Evolutionary conservation across 192 early-diverging fungal species (phyloP).

Genomic region (Coemansia sp.): DNA sequence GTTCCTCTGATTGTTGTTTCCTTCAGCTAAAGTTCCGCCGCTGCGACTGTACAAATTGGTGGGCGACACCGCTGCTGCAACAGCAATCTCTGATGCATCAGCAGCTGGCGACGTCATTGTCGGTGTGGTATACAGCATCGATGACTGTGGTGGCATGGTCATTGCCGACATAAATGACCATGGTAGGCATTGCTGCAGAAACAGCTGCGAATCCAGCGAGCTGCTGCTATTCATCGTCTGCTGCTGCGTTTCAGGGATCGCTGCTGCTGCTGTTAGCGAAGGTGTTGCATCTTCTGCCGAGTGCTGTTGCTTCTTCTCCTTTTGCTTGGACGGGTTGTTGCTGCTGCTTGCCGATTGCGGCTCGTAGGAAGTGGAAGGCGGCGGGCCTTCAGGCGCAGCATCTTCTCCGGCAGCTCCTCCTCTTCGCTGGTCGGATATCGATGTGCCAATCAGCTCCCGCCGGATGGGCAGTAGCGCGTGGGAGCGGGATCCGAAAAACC

Average conservation of each 20-base stretch:
- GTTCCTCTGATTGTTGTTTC: not conserved
- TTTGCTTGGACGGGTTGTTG: not conserved
- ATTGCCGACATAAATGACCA: constrained; percentile 8
- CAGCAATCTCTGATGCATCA: not conserved
- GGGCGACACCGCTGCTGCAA: not conserved
- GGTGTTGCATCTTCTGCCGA: no score
- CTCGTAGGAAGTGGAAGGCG: not conserved
- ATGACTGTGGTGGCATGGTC: constrained; percentile 4
- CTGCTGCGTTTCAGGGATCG: not conserved
- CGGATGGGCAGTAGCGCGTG: constrained; percentile 23
- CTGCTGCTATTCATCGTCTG: not conserved
- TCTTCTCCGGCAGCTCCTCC: not conserved
- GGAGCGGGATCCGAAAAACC: constrained; percentile 26
- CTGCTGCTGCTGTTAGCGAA: no score
- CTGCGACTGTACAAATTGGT: not conserved
- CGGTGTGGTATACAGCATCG: not conserved
- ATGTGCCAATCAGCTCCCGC: constrained; percentile 21
- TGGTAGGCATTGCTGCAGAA: constrained; percentile 13
- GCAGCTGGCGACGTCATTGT: not conserved
- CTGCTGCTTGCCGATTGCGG: not conserved
- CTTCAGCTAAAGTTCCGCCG: not conserved
- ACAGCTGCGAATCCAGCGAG: not conserved
- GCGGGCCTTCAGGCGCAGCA: not conserved
- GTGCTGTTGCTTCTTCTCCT: no score
- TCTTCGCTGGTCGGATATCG: constrained; percentile 6